Evolutionary conservation across 352 stramenopile species (phyloP).

Genomic region (Discostella stelligera): DNA sequence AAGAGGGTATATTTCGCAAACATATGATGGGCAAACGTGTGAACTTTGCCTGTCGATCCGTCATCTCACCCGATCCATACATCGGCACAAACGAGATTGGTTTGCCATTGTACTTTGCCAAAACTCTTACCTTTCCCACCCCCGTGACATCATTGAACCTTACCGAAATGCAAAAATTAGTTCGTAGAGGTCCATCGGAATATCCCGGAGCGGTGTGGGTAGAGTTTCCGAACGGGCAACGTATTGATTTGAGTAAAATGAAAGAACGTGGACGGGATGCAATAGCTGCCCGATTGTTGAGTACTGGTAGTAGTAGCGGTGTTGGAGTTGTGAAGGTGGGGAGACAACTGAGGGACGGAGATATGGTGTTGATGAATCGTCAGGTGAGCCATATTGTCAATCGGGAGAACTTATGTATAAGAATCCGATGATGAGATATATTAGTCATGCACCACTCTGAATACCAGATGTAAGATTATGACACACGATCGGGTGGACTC

Average conservation of each 20-base stretch:
- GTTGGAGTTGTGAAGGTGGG: conserved; percentile 90
- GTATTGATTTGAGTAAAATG: conserved; percentile 94
- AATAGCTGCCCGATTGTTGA: conserved; percentile 93
- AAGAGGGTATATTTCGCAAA: conserved; percentile 99
- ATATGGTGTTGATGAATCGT: conserved; percentile 99
- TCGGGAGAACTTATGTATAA: conserved; percentile 14
- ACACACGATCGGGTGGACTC: conserved; percentile 51
- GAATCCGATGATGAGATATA: conserved; percentile 72
- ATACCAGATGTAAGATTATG: conserved; percentile 80
- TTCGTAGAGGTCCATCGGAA: conserved; percentile 93
- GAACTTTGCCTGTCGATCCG: conserved; percentile 97
- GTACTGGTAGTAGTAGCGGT: conserved; percentile 57
- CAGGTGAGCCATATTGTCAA: conserved; percentile 68
- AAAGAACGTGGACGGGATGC: conserved; percentile 90
- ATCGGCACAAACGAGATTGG: conserved; percentile 99
- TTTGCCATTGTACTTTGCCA: conserved; percentile 96
- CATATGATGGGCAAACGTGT: conserved; percentile 99
- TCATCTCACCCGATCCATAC: conserved; percentile 99
- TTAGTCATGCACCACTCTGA: conserved; percentile 84
- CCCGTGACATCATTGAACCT: conserved; percentile 98
- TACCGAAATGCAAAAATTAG: conserved; percentile 92
- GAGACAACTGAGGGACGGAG: conserved; percentile 95
- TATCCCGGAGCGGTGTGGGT: conserved; percentile 98
- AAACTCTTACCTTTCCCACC: conserved; percentile 96
- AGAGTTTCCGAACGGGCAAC: conserved; percentile 89